phyloP scores from a whole-genome alignment of 306 rosid species.

The Quillaja saponaria region DNA sequence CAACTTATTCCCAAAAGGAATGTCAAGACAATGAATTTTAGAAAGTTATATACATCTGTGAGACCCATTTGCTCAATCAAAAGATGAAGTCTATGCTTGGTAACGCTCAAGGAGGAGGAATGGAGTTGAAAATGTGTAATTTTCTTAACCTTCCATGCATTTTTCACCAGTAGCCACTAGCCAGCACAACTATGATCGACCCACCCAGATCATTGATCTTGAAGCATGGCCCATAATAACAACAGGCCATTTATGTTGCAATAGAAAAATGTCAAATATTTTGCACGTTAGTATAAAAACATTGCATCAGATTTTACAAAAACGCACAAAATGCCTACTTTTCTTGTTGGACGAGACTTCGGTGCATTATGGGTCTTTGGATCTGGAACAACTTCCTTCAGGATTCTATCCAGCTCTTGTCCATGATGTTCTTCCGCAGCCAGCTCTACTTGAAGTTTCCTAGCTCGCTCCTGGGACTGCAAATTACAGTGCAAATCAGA shows the following conservation, averaged over 20 bases:
- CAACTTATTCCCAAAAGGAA: no score
- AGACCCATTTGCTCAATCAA: conserved; percentile 4
- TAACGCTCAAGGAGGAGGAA: background rate
- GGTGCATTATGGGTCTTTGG: conserved; percentile 63
- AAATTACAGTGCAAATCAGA: conserved; percentile 27
- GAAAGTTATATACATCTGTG: background rate
- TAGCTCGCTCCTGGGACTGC: conserved; percentile 83
- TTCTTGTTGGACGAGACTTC: conserved; percentile 69
- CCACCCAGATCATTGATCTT: no score
- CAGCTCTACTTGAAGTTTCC: conserved; percentile 77
- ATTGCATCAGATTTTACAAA: conserved; percentile 18
- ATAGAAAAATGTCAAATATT: conserved; percentile 15
- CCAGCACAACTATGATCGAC: no score
- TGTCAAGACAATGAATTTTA: background rate
- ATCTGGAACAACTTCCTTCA: conserved; percentile 85
- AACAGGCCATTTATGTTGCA: background rate
- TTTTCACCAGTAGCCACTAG: conserved; percentile 8
- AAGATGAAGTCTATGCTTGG: conserved; percentile 1
- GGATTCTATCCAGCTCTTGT: conserved; percentile 78
- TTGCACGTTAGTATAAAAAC: background rate
- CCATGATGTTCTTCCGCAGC: conserved; percentile 88
- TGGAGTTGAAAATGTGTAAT: background rate
- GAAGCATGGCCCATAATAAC: no score
- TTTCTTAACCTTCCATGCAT: conserved; percentile 2
- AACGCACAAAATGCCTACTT: conserved; percentile 44